Evolutionary conservation across 1,139 yeast genomes (phyloP), one percentile per base, ranked within the genome.

Genomic region (Arxiozyma slooffiae): DNA sequence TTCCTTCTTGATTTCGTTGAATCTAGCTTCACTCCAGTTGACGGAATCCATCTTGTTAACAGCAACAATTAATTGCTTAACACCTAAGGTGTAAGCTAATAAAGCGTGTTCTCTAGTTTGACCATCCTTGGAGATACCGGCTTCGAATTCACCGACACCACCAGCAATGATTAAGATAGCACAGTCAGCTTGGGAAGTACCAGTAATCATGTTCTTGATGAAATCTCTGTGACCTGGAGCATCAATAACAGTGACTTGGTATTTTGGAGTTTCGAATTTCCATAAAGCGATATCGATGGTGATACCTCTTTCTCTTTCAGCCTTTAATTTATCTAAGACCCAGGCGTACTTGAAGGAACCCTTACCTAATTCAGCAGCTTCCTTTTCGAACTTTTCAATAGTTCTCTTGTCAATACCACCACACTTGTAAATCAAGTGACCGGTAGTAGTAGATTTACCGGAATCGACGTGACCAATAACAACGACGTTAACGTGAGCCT

Each of bases 391-490:
- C 86, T 88, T 88, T 81, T 89, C 96, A 72, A 89, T 89, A 74
- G 96, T 89, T 83, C 96, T 86, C 87, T 89, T 88, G 81, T 88
- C 94, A 67, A 83, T 83, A 82, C 89, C 83, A 78, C 83, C 83
- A 77, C 73, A 83, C 94, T 90, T 90, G 95, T 76, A 90, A 74
- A 90, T 90, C 80, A 90, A 86, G 84, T 89, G 96, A 78, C 96
- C 97, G 74, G 97, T 89, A 77, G 96, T 87, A 73, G 96, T 88
- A 64, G 96, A 88, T 79, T 88, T 88, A 80, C 96, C 96, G 67
- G 96, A 88, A 80, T 88, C 96, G 96, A 88, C 96, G 94, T 89
- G 97, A 78, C 97, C 96, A 75, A 88, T 88, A 74, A 88, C 96
- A 76, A 88, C 96, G 78, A 88, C 89, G 94, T 88, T 88, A 77